Evolutionary conservation across 352 stramenopile genomes (phyloP).

Genomic region (Achlya hypogyna): DNA sequence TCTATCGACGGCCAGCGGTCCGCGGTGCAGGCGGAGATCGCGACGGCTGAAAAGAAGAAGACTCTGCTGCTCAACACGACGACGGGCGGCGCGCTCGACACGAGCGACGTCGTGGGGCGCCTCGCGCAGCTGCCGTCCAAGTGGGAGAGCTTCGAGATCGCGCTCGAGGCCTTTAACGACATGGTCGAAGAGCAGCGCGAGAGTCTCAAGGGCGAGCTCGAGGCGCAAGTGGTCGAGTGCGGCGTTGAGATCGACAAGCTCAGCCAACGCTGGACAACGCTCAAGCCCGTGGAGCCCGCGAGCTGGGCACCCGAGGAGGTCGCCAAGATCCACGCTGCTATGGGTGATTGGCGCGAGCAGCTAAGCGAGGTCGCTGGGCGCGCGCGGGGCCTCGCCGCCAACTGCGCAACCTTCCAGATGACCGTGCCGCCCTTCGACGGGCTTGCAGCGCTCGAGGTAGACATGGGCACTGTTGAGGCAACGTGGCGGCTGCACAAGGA

Average conservation of each 20-base stretch:
- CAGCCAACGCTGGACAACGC: slow-evolving; percentile 71
- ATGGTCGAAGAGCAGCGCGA: slow-evolving; percentile 93
- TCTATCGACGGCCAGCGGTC: slow-evolving; percentile 64
- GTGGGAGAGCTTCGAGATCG: slow-evolving; percentile 93
- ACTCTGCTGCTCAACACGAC: slow-evolving; percentile 54
- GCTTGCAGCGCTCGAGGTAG: slow-evolving; percentile 55
- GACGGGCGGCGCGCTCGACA: slow-evolving; percentile 44
- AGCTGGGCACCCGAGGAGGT: slow-evolving; percentile 70
- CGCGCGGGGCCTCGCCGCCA: slow-evolving; percentile 52
- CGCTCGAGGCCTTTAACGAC: slow-evolving; percentile 91
- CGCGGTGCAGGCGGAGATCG: slow-evolving; percentile 44
- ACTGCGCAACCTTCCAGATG: slow-evolving; percentile 86
- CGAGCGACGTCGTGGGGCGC: slow-evolving; percentile 60
- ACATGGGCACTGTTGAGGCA: slow-evolving; percentile 53
- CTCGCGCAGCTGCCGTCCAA: slow-evolving; percentile 66
- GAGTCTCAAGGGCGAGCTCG: slow-evolving; percentile 83
- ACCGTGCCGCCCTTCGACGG: slow-evolving; percentile 72
- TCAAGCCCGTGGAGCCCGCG: slow-evolving; percentile 78
- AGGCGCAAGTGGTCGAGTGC: slow-evolving; percentile 81
- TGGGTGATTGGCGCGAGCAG: slow-evolving; percentile 83
- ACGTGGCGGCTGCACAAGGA: slow-evolving; percentile 85
- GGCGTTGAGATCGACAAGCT: slow-evolving; percentile 89
- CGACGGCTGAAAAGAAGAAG: slow-evolving; percentile 81
- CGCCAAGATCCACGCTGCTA: slow-evolving; percentile 63
- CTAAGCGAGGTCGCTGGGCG: slow-evolving; percentile 54